phyloP scores from a whole-genome alignment of 768 basidiomycete genomes.

The Tricholomella constricta region DNA sequence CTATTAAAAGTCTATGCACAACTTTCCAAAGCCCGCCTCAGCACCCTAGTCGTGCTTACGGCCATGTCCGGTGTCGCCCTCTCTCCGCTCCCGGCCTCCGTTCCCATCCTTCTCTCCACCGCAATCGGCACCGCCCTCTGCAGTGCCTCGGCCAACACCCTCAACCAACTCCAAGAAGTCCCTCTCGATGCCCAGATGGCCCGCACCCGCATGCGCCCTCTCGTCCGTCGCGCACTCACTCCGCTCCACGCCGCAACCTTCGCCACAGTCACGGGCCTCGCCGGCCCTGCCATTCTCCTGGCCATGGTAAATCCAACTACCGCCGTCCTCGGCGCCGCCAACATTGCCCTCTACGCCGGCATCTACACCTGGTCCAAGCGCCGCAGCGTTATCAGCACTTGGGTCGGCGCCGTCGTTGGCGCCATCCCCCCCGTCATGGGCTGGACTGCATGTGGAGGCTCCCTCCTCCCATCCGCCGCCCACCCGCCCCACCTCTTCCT shows the following conservation, averaged over 20 bases:
- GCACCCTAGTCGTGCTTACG: conserved; percentile 81
- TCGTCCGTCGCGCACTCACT: conserved; percentile 82
- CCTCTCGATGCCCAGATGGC: conserved; percentile 98
- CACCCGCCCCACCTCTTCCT: conserved; percentile 64
- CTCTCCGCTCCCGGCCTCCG: conserved; percentile 81
- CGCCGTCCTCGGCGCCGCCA: conserved; percentile 78
- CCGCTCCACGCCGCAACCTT: conserved; percentile 85
- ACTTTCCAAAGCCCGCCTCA: conserved; percentile 84
- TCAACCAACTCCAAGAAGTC: conserved; percentile 94
- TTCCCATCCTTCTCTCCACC: conserved; percentile 84
- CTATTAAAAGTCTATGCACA: conserved; percentile 73
- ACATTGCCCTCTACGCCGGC: conserved; percentile 89
- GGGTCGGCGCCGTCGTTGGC: conserved; percentile 93
- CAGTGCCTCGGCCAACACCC: conserved; percentile 88
- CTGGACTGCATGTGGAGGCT: conserved; percentile 93
- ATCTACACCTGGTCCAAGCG: conserved; percentile 94
- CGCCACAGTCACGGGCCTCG: conserved; percentile 71
- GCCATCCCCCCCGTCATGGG: conserved; percentile 95
- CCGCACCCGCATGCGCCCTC: conserved; percentile 83
- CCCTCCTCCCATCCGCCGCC: conserved; percentile 62
- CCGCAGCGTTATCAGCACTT: conserved; percentile 80
- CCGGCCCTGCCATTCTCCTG: conserved; percentile 79
- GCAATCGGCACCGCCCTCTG: conserved; percentile 90
- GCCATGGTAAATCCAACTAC: conserved; percentile 85
- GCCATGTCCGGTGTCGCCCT: conserved; percentile 93